Percentiles rank a stretch among this genome's conserved stretches.
phyloP scores from a whole-genome alignment of 129 eudicot species.

The Solidago caesia region DNA sequence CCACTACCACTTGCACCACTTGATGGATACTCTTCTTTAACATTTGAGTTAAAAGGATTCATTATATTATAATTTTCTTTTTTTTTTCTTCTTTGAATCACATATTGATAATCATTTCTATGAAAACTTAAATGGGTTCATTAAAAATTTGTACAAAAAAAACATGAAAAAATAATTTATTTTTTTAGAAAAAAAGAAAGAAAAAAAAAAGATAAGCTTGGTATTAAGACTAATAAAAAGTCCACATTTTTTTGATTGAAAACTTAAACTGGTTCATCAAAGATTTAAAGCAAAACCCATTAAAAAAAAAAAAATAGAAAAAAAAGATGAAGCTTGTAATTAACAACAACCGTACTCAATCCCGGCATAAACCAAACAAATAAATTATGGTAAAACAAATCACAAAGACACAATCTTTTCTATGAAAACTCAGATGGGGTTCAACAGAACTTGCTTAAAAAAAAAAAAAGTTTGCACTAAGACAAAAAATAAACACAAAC shows the following conservation, averaged over 20 bases:
- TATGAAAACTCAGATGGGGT: conserved; percentile 24
- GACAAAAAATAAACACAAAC: conserved; percentile 4
- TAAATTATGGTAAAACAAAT: background rate
- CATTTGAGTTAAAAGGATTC: conserved; percentile 48
- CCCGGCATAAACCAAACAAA: background rate
- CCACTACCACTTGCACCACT: conserved; percentile 3
- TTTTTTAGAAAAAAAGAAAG: background rate
- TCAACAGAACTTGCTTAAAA: background rate
- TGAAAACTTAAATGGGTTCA: conserved; percentile 27
- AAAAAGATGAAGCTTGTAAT: too few species aligned
- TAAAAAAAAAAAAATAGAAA: too few species aligned
- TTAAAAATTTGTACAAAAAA: background rate
- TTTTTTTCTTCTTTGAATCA: background rate
- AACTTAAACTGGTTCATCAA: too few species aligned
- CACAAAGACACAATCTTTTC: conserved; percentile 19
- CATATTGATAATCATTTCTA: conserved; percentile 3
- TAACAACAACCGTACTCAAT: too few species aligned
- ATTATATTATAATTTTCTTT: conserved; percentile 25
- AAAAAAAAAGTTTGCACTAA: conserved; percentile 5
- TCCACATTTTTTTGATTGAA: too few species aligned
- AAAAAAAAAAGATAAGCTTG: background rate
- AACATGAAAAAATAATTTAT: background rate
- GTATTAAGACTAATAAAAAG: too few species aligned
- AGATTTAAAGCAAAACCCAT: too few species aligned
- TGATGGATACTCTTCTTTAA: conserved; percentile 66